phyloP scores from a whole-genome alignment of 2,329 filamentous ascomycete genomes.

The Didymellaceae sp. region DNA sequence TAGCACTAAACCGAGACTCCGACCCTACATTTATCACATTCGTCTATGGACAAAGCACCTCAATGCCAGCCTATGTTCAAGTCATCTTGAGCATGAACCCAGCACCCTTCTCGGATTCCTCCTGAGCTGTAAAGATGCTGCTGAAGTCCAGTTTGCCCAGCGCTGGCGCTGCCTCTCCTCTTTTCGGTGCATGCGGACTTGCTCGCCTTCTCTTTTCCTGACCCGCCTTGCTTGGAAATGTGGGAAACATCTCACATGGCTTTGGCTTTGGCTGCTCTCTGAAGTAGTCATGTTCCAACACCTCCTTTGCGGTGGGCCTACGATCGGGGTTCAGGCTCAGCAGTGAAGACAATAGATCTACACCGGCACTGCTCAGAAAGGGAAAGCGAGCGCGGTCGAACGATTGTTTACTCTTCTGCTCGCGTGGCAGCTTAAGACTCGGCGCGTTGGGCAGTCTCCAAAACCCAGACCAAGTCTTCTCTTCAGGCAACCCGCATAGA shows the following conservation, averaged over 20 bases:
- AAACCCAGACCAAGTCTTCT: slow-evolving; percentile 85
- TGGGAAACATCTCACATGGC: slow-evolving; percentile 90
- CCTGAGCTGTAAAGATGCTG: slow-evolving; percentile 57
- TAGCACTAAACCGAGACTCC: too few relatives aligned
- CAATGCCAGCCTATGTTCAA: too few relatives aligned
- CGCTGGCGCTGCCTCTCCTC: slow-evolving; percentile 66
- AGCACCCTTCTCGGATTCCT: slow-evolving; percentile 56
- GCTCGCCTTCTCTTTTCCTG: slow-evolving; percentile 79
- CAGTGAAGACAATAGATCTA: slow-evolving; percentile 70
- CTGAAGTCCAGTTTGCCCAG: slow-evolving; percentile 57
- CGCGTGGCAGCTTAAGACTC: slow-evolving; percentile 68
- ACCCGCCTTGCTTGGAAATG: slow-evolving; percentile 93
- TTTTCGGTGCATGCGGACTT: slow-evolving; percentile 81
- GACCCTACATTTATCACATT: too few relatives aligned
- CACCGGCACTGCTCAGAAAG: slow-evolving; percentile 77
- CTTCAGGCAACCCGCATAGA: slow-evolving; percentile 84
- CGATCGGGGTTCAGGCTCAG: slow-evolving; percentile 75
- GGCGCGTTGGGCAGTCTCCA: slow-evolving; percentile 85
- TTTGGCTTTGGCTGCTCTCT: slow-evolving; percentile 88
- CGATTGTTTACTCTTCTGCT: slow-evolving; percentile 50
- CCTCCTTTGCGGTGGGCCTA: slow-evolving; percentile 74
- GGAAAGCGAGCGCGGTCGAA: slow-evolving; percentile 80
- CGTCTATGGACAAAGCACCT: too few relatives aligned
- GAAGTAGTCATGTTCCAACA: slow-evolving; percentile 85
- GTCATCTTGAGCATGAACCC: slow-evolving; percentile 53